Percentiles rank a stretch among this genome's conserved stretches.
Conservation (phyloP, 352 stramenopile genomes). For the Phytophthora boehmeriae region DNA sequence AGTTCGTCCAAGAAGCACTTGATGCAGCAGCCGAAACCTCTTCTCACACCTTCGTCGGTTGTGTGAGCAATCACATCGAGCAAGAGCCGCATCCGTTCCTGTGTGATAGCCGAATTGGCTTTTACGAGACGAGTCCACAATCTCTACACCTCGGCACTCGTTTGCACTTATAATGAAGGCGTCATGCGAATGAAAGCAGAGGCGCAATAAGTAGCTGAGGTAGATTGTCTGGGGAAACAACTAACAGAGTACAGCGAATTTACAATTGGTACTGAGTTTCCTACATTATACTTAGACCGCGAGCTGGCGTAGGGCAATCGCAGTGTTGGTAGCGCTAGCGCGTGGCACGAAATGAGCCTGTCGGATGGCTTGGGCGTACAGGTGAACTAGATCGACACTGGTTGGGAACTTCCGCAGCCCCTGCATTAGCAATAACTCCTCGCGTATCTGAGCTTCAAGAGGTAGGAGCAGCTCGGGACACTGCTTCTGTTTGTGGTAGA, state of each 20-base stretch:
- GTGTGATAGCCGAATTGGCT: slow-evolving; percentile 2
- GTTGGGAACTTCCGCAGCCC: slow-evolving; percentile 54
- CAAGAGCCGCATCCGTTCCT: slow-evolving; percentile 19
- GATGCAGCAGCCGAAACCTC: slow-evolving; percentile 48
- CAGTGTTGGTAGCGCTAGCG: slow-evolving; percentile 20
- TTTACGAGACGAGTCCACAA: slow-evolving; percentile 21
- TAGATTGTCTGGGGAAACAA: slow-evolving; percentile 16
- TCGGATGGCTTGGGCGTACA: slow-evolving; percentile 61
- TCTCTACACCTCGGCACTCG: slow-evolving; percentile 11
- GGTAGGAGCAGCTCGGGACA: slow-evolving; percentile 31
- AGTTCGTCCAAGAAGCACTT: slow-evolving; percentile 41
- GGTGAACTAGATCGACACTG: slow-evolving; percentile 45
- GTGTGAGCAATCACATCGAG: slow-evolving; percentile 44
- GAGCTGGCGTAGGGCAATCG: slow-evolving; percentile 17
- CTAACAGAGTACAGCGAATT: not conserved
- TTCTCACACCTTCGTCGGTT: slow-evolving; percentile 60
- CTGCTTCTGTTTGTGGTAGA: slow-evolving; percentile 33
- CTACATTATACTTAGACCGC: slow-evolving; percentile 16
- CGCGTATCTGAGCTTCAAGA: slow-evolving; percentile 44
- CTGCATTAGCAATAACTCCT: slow-evolving; percentile 72
- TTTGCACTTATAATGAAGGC: slow-evolving; percentile 21
- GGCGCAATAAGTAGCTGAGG: slow-evolving; percentile 27
- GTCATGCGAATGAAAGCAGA: slow-evolving; percentile 20
- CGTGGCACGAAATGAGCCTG: slow-evolving; percentile 33
- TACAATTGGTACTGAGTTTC: not conserved